A percentile compares a stretch with the other conserved stretches of the same genome.
phyloP scores from a whole-genome alignment of 805 yeast species.

The Phaffomyces opuntiae region DNA sequence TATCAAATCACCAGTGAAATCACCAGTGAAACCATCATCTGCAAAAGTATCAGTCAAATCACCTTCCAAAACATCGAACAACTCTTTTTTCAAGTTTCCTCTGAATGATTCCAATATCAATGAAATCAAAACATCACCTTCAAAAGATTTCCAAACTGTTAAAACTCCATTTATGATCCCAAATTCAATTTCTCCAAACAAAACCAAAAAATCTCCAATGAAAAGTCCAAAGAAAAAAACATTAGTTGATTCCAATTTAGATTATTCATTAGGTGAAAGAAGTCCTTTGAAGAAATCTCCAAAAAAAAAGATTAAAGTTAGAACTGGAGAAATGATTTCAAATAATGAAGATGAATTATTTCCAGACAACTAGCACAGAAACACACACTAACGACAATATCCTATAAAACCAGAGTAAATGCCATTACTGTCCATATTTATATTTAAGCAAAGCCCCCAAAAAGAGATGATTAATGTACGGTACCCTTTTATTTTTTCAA shows the following conservation, averaged over 20 bases:
- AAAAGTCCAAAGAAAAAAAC: constrained; percentile 13
- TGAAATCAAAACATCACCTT: too few relatives aligned
- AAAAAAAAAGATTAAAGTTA: constrained; percentile 2
- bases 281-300: constrained; percentile 5
- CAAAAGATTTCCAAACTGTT: constrained; percentile 10
- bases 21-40: neutral
- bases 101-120: too few relatives aligned
- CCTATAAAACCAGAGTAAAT: too few relatives aligned
- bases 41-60: constrained; percentile 1
- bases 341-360: neutral
- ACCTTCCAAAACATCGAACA: constrained; percentile 12
- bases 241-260: constrained; percentile 12
- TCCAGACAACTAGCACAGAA: too few relatives aligned
- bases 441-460: too few relatives aligned
- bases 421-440: too few relatives aligned
- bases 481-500: too few relatives aligned
- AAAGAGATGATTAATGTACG: too few relatives aligned
- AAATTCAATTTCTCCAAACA: constrained; percentile 9
- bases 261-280: constrained; percentile 3
- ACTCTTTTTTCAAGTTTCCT: too few relatives aligned
- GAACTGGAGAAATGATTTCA: constrained; percentile 1
- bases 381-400: too few relatives aligned
- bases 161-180: constrained; percentile 7
- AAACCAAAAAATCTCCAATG: neutral
- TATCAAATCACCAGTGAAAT: neutral